These are phyloP conservation scores for Aspergillus thermomutatus DNA, from an alignment of 2,329 filamentous ascomycete genomes.

Conservation along the genomic window DNA sequence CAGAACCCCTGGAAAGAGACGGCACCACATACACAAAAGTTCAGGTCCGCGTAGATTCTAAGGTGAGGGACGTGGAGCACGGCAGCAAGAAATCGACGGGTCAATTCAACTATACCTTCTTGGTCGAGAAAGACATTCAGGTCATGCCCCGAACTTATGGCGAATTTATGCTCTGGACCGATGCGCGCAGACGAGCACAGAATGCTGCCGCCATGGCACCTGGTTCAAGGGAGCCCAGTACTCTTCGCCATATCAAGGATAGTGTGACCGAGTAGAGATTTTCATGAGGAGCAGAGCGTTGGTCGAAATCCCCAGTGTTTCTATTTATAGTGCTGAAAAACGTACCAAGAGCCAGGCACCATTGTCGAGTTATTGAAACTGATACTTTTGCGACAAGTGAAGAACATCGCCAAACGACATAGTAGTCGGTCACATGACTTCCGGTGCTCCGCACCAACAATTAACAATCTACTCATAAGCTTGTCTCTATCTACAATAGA, in stretches of 20 bases:
- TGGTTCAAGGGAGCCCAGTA: constrained; percentile 30
- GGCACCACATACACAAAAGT: constrained; percentile 58
- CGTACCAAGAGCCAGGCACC: neutral
- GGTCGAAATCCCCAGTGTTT: neutral
- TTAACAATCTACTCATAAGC: neutral
- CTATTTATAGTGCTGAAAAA: neutral
- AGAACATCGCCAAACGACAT: neutral
- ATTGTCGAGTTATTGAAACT: neutral
- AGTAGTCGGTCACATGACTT: constrained; percentile 14
- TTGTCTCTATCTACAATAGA: neutral
- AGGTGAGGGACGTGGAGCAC: constrained; percentile 70
- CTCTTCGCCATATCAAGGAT: constrained; percentile 32
- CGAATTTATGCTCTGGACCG: constrained; percentile 64
- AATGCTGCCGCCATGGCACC: constrained; percentile 47
- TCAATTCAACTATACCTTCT: constrained; percentile 73
- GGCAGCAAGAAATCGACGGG: constrained; percentile 65
- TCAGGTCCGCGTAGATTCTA: constrained; percentile 68
- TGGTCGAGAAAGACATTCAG: constrained; percentile 61
- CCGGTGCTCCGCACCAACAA: constrained; percentile 7
- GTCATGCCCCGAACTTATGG: constrained; percentile 63
- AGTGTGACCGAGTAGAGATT: constrained; percentile 37
- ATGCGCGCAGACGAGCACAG: constrained; percentile 55
- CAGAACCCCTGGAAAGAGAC: constrained; percentile 56
- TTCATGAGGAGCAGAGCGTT: neutral
- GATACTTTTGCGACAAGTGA: neutral